Evolutionary conservation across 2,329 filamentous ascomycete species (phyloP).

Genomic region (Verticillium nonalfalfae): DNA sequence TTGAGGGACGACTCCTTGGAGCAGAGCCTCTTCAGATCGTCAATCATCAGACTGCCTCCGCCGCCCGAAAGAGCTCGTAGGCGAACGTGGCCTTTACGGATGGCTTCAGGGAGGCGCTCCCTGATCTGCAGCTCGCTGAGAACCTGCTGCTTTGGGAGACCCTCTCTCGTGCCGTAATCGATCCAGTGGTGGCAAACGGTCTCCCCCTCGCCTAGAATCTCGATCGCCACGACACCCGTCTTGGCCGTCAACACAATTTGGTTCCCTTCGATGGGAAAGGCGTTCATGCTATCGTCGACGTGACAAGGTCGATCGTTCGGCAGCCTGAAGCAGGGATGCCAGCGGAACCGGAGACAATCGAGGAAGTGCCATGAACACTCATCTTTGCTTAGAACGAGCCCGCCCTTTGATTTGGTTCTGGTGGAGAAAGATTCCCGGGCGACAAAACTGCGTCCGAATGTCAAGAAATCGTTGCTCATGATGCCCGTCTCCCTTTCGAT

Average conservation of each 20-base stretch:
- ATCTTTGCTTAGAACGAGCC: constrained; percentile 66
- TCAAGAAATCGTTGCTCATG: constrained; percentile 85
- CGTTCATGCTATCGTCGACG: constrained; percentile 72
- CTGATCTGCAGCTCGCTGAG: constrained; percentile 73
- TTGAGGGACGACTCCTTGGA: constrained; percentile 70
- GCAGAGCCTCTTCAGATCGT: constrained; percentile 66
- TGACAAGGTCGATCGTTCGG: constrained; percentile 63
- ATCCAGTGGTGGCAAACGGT: constrained; percentile 74
- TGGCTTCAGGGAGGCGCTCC: constrained; percentile 62
- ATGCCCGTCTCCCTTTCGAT: constrained; percentile 86
- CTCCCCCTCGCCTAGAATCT: constrained; percentile 76
- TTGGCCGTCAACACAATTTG: constrained; percentile 71
- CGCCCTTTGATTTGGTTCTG: constrained; percentile 76
- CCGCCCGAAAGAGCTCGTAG: constrained; percentile 69
- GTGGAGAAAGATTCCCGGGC: constrained; percentile 80
- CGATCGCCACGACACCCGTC: constrained; percentile 78
- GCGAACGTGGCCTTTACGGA: constrained; percentile 53
- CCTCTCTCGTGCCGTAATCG: constrained; percentile 35
- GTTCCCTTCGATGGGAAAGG: constrained; percentile 75
- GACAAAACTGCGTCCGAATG: constrained; percentile 76
- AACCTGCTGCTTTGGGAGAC: constrained; percentile 18
- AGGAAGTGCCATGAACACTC: constrained; percentile 91
- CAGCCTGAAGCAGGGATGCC: constrained; percentile 83
- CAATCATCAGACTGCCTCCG: constrained; percentile 66
- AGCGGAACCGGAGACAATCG: constrained; percentile 81